Evolutionary conservation across 108 stramenopile species (phyloP).

Genomic region (Nitzschia sp.): DNA sequence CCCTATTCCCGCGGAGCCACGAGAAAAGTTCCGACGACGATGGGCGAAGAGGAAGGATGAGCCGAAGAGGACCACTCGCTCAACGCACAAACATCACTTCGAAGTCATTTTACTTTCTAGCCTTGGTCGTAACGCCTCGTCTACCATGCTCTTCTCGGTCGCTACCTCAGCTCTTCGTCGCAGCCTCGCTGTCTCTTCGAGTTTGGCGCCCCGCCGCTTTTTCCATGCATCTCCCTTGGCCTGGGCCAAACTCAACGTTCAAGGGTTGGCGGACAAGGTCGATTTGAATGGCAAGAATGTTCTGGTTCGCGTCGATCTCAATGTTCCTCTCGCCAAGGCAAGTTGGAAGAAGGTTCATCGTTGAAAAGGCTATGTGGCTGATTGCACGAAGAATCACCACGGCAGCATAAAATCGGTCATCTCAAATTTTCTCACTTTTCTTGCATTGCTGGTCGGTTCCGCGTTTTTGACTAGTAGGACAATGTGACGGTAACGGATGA

Average conservation of each 20-base stretch:
- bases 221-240: slow-evolving; percentile 52
- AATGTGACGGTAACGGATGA: slow-evolving; percentile 89
- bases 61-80: no score
- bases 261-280: slow-evolving; percentile 76
- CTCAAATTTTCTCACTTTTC: background rate
- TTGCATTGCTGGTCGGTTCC: background rate
- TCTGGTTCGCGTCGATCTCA: slow-evolving; percentile 88
- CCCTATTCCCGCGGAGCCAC: no score
- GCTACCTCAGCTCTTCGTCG: background rate
- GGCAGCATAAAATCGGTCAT: no score
- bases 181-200: background rate
- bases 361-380: no score
- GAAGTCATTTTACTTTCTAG: no score
- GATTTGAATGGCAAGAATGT: slow-evolving; percentile 81
- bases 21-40: no score
- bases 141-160: slow-evolving; percentile 10
- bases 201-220: slow-evolving; percentile 16
- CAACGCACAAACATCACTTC: no score
- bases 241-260: slow-evolving; percentile 77
- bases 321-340: slow-evolving; percentile 85
- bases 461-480: slow-evolving; percentile 40
- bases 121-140: no score
- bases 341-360: background rate
- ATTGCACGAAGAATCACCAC: no score
- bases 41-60: no score